Base-by-base conservation (phyloP, 192 early-diverging fungal genomes). In the Backusella mclennaniae region DNA sequence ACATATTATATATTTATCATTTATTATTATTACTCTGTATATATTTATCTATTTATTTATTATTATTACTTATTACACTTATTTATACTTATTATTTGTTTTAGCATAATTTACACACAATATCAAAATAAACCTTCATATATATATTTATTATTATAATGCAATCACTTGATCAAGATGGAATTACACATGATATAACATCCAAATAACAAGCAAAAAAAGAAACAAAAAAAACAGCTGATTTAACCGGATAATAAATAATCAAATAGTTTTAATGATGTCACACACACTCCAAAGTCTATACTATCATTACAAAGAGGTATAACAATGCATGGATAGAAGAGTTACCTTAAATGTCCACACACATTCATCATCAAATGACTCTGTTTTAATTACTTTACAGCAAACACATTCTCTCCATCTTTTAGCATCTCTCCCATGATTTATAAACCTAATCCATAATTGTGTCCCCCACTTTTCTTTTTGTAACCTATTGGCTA, bases 31-130 rank as follows among this genome's bases (percentile, higher is more conserved):
- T 56, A 56, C 9, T 56, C n/a, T 56, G 53, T 56, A 56, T 56
- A 56, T 56, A 56, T 56, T 56, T 56, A 56, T 56, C 53, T 56
- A 56, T 56, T 56, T 56, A 56, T 56, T 56, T 39, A 39, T 39
- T 39, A 39, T 12, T 39, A 56, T 56, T 9, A 56, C 15, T 56
- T 56, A 56, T 63, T 29, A 63, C 11, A 14, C 21, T 63, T 63
- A 63, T 26, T 26, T 59, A 26, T 59, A 59, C 46, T 59, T 63
- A 29, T 29, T 63, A 63, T 63, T 59, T 63, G 56, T 29, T 63
- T 63, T 63, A 63, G 56, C 56, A 63, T 63, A 63, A 63, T 63
- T 29, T 63, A 63, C 56, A 63, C 56, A 63, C 56, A 63, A 26
- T 29, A 63, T 29, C 21, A 29, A 63, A 63, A 59, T 29, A 63